A percentile compares a stretch with the other conserved stretches of the same genome.
phyloP scores from a whole-genome alignment of 768 basidiomycete genomes.

The Tulasnella sp. region DNA sequence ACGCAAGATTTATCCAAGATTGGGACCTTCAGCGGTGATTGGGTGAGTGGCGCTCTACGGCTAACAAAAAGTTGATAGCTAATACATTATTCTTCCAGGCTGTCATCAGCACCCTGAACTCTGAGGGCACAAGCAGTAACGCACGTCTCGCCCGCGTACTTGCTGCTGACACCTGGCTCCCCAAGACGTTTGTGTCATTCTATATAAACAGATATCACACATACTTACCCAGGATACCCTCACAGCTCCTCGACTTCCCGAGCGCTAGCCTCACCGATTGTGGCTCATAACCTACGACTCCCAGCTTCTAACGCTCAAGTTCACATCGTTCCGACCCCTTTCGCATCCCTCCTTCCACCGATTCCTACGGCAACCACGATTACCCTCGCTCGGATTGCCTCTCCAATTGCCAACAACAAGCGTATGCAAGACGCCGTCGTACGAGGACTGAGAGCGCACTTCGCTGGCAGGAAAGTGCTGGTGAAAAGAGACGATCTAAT shows the following conservation, averaged over 20 bases:
- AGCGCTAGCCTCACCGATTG: constrained; percentile 36
- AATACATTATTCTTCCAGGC: constrained; percentile 32
- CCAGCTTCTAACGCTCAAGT: constrained; percentile 20
- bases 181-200: too few relatives aligned
- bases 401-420: constrained; percentile 55
- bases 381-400: constrained; percentile 71
- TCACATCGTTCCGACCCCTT: constrained; percentile 43
- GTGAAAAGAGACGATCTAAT: constrained; percentile 68
- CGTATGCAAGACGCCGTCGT: constrained; percentile 52
- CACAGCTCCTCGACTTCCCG: background rate
- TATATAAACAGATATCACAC: too few relatives aligned
- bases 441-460: constrained; percentile 49
- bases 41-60: constrained; percentile 38
- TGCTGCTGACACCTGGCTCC: too few relatives aligned
- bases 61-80: constrained; percentile 7
- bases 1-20: constrained; percentile 53
- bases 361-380: constrained; percentile 59
- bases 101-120: constrained; percentile 29
- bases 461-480: constrained; percentile 42
- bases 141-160: too few relatives aligned
- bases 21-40: constrained; percentile 63
- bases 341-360: constrained; percentile 44
- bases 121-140: too few relatives aligned
- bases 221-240: too few relatives aligned
- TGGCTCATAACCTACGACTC: constrained; percentile 37